Conservation (phyloP, 1,284 basidiomycete genomes). For the Gymnopus androsaceus region DNA sequence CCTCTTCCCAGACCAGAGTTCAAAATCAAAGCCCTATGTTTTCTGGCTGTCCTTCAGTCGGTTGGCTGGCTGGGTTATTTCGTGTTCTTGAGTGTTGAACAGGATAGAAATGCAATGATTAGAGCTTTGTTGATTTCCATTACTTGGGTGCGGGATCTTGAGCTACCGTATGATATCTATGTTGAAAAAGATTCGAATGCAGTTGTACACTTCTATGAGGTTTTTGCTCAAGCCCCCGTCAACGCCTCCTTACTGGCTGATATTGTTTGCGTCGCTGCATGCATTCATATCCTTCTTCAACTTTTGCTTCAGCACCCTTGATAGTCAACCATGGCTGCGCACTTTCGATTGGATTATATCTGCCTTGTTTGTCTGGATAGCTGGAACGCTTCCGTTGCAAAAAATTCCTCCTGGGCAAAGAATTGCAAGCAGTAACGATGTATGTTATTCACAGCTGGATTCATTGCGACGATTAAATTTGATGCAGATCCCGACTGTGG, state of each 20-base stretch:
- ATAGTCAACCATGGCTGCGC: neutral
- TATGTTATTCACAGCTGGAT: constrained; percentile 28
- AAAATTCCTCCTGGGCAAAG: constrained; percentile 43
- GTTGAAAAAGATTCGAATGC: constrained; percentile 9
- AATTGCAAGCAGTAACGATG: constrained; percentile 50
- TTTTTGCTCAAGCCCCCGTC: constrained; percentile 41
- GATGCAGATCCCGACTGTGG: constrained; percentile 48
- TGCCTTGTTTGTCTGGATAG: constrained; percentile 47
- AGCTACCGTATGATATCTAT: neutral
- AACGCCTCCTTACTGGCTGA: constrained; percentile 55
- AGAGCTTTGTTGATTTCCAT: constrained; percentile 32
- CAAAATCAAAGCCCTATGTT: constrained; percentile 37
- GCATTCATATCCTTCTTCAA: constrained; percentile 37
- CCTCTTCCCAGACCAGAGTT: constrained; percentile 27
- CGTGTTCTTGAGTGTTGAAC: constrained; percentile 33
- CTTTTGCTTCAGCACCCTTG: constrained; percentile 21
- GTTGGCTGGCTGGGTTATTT: constrained; percentile 38
- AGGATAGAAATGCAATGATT: constrained; percentile 22
- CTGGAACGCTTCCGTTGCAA: constrained; percentile 55
- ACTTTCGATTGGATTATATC: constrained; percentile 20
- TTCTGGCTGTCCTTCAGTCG: constrained; percentile 38
- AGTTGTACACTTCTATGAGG: constrained; percentile 48
- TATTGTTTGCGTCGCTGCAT: constrained; percentile 44
- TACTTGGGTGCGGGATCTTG: constrained; percentile 43
- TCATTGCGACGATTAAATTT: neutral